phyloP scores from a whole-genome alignment of 345 rosid species.

The Moricandia arvensis region DNA sequence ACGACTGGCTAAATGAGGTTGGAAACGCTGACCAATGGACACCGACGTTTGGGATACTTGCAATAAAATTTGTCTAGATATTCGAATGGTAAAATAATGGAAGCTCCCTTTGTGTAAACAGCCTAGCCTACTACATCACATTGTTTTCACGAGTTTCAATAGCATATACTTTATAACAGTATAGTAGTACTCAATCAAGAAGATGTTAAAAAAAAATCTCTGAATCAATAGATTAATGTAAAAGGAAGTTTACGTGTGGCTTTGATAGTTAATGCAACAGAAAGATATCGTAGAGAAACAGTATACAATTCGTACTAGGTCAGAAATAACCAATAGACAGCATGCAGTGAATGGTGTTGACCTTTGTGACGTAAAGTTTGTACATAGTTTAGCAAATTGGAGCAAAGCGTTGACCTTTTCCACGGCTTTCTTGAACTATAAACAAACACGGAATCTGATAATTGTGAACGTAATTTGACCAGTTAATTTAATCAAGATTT shows the following conservation, averaged over 20 bases:
- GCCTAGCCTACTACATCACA: neutral
- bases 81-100: neutral
- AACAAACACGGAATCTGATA: slow-evolving; percentile 23
- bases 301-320: neutral
- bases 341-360: slow-evolving; percentile 21
- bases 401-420: slow-evolving; percentile 31
- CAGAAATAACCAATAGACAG: neutral
- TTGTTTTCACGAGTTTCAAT: neutral
- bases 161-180: neutral
- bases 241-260: neutral
- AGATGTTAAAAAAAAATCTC: neutral
- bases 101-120: neutral
- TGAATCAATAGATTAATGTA: neutral
- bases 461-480: slow-evolving; percentile 6
- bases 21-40: neutral
- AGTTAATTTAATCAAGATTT: neutral
- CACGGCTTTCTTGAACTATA: slow-evolving; percentile 12
- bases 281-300: slow-evolving; percentile 32
- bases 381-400: slow-evolving; percentile 22
- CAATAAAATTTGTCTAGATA: neutral
- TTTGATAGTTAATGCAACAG: slow-evolving; percentile 29
- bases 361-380: slow-evolving; percentile 34
- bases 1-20: neutral
- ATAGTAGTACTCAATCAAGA: neutral
- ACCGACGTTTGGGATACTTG: neutral